Conservation (phyloP, 2,329 filamentous ascomycete genomes). For the Tolypocladium ophioglossoides region DNA sequence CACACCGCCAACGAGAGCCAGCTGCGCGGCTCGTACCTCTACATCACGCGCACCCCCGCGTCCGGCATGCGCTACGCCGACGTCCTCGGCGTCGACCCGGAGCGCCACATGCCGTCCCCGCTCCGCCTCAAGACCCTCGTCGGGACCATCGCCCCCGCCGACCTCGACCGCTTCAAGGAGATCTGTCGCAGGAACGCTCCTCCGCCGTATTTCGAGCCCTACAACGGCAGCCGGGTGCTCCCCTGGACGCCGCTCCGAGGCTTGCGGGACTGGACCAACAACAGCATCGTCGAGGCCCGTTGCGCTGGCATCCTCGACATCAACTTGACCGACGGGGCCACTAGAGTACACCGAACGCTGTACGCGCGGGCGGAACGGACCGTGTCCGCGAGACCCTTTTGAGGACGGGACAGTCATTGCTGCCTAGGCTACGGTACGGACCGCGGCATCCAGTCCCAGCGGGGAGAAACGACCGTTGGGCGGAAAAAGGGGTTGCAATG, state of each 20-base stretch:
- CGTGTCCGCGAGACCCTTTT: too few species aligned
- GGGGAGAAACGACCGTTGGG: too few species aligned
- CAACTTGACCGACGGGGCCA: neutral
- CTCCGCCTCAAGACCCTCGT: constrained; percentile 7
- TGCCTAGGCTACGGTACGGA: too few species aligned
- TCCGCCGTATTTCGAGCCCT: neutral
- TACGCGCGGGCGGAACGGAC: too few species aligned
- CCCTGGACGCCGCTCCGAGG: neutral
- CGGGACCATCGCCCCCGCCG: constrained; percentile 10
- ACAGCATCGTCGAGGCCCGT: neutral
- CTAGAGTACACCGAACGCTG: neutral
- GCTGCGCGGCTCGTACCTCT: neutral
- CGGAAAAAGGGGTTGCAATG: too few species aligned
- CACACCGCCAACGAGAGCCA: neutral
- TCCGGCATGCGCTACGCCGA: neutral
- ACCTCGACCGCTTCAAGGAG: constrained; percentile 7
- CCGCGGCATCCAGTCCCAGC: too few species aligned
- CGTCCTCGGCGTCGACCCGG: neutral
- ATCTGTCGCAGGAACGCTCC: constrained; percentile 4
- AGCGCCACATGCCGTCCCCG: neutral
- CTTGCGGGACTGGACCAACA: neutral
- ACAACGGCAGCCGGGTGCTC: neutral
- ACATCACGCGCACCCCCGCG: neutral
- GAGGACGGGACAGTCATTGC: too few species aligned
- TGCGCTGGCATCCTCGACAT: neutral